Base-by-base conservation (phyloP, 2,329 filamentous ascomycete species). In the Elsinoe necatrix region DNA sequence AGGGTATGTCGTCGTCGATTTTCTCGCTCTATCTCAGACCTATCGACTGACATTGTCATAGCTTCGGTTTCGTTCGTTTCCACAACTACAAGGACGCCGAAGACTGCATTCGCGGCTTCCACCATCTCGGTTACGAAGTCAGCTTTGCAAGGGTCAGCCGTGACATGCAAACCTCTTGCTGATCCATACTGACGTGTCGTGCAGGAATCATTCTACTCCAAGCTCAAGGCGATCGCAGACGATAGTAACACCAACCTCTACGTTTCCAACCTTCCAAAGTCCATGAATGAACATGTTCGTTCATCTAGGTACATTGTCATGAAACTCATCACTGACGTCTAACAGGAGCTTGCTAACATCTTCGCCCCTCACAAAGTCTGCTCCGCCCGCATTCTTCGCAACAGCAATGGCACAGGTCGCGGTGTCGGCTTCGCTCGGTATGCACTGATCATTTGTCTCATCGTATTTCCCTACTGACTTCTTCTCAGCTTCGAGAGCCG, bases 1-100 rank as follows among this genome's bases (percentile, higher is more conserved):
- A 75, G 93, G 93, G 93, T 95, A 75, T 66, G 80, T 73, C 7
- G 58, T 57, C 23, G 16, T 41, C 54, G 14, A 6, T 39, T 48
- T 57, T 5, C 25, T 58, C 23, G 14, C 50, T 62, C n/a, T n/a
- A n/a, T n/a, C n/a, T 58, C 51, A 9, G 4, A 29, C 47, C 18
- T 43, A 16, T 51, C 18, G 60, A 58, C 67, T 75, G 58, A 76
- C 61, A 6, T 35, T 47, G 21, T 57, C 16, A 18, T 65, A 97
- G 93, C 12, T 98, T 97, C 68, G 93, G 93, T 4, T 98, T 98
- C 69, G 92, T 95, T 71, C 95, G 96, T 72, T 98, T 95, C 71
- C 87, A 81, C 70, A 86, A 88, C 64, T 87, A 87, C 61, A 84
- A 85, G 56, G 85, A 96, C 63, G 95, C 93, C 11, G 91, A 97